These are phyloP conservation scores for Candida anutae DNA, from an alignment of 1,139 yeast species.

Conservation along the genomic window DNA sequence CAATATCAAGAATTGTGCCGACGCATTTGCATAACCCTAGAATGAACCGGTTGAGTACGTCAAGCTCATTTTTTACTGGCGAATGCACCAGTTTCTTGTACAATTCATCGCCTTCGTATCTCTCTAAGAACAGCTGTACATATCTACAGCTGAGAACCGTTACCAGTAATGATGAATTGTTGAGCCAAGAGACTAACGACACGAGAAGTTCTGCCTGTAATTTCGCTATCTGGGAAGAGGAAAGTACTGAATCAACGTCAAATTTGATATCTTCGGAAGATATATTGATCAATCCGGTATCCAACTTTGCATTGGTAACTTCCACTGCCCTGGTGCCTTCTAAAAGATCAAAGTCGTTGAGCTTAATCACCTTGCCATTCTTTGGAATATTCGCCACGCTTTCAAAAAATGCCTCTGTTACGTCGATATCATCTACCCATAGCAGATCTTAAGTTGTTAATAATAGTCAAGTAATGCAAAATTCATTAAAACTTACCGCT, in stretches of 20 bases:
- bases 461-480: neutral
- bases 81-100: too few species aligned
- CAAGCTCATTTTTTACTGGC: neutral
- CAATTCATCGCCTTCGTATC: slow-evolving; percentile 5
- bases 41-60: slow-evolving; percentile 18
- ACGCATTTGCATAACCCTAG: slow-evolving; percentile 48
- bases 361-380: slow-evolving; percentile 41
- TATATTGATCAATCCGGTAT: slow-evolving; percentile 49
- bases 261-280: slow-evolving; percentile 30
- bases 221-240: slow-evolving; percentile 32
- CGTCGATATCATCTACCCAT: slow-evolving; percentile 17
- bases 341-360: slow-evolving; percentile 47
- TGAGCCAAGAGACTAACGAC: slow-evolving; percentile 52
- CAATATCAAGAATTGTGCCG: slow-evolving; percentile 40
- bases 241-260: slow-evolving; percentile 25
- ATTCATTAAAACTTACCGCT: neutral
- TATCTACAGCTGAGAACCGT: slow-evolving; percentile 61
- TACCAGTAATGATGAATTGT: slow-evolving; percentile 52
- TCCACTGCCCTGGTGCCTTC: slow-evolving; percentile 76
- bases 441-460: slow-evolving; percentile 1
- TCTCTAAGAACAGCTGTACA: slow-evolving; percentile 46
- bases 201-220: slow-evolving; percentile 22
- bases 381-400: slow-evolving; percentile 20
- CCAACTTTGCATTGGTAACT: slow-evolving; percentile 51
- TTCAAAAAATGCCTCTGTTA: slow-evolving; percentile 32